Evolutionary conservation across 179 eudicot genomes (phyloP).

Genomic region (Drosera spatulata): DNA sequence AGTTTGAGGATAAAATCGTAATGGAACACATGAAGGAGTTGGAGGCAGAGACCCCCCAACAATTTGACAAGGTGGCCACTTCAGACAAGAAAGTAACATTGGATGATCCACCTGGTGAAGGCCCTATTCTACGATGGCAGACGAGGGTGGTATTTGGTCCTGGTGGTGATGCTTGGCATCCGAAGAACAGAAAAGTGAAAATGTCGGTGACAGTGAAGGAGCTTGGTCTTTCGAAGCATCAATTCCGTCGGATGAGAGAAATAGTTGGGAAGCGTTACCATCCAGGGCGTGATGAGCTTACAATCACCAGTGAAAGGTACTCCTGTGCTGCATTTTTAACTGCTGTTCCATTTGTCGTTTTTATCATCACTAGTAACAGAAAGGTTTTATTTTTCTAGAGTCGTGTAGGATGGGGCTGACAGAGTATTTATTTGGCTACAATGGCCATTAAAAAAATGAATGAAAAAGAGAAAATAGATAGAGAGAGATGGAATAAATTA

Average conservation of each 20-base stretch:
- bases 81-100: conserved; percentile 26
- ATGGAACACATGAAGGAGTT: conserved; percentile 43
- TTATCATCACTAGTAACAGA: no score
- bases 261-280: conserved; percentile 82
- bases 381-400: no score
- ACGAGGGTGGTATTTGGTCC: conserved; percentile 67
- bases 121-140: conserved; percentile 87
- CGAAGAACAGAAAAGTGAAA: conserved; percentile 91
- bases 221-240: conserved; percentile 80
- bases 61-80: conserved; percentile 34
- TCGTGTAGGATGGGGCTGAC: no score
- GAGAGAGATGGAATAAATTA: no score
- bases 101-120: conserved; percentile 90
- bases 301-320: conserved; percentile 93
- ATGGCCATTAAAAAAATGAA: no score
- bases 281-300: conserved; percentile 82
- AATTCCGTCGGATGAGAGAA: conserved; percentile 72
- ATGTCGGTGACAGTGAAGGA: conserved; percentile 86
- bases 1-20: conserved; percentile 77
- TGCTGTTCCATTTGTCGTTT: no score
- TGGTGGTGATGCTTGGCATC: conserved; percentile 98
- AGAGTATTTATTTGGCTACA: no score
- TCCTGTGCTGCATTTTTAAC: neutral
- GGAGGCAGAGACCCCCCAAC: conserved; percentile 43
- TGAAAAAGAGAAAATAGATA: no score